phyloP scores from a whole-genome alignment of 371 early-diverging fungal species.

The Neoconidiobolus thromboides region DNA sequence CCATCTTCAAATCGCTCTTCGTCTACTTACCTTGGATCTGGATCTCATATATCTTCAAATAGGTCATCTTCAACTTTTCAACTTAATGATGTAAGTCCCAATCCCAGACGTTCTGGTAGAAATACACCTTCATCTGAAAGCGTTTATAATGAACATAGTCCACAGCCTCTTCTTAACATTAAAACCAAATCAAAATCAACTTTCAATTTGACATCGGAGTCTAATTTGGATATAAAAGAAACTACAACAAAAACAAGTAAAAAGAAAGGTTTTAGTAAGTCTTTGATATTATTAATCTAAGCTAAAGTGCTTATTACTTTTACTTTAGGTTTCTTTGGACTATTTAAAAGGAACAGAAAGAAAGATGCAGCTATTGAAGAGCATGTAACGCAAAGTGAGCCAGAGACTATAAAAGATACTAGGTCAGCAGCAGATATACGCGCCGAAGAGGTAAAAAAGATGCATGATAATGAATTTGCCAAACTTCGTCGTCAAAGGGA shows the following conservation, averaged over 20 bases:
- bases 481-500: constrained; percentile 3
- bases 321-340: not conserved
- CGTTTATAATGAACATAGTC: not conserved
- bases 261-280: constrained; percentile 6
- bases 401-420: not conserved
- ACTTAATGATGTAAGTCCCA: not conserved
- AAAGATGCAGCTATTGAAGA: not conserved
- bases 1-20: not conserved
- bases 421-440: not conserved
- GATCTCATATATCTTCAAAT: not conserved
- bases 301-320: not conserved
- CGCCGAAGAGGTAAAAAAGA: constrained; percentile 1
- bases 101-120: not conserved
- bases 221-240: not conserved
- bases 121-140: constrained; percentile 2
- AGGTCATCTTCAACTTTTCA: not conserved
- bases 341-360: constrained; percentile 5
- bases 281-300: not conserved
- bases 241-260: not conserved
- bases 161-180: not conserved
- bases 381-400: not conserved
- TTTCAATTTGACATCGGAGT: not conserved
- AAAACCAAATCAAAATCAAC: not conserved
- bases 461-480: constrained; percentile 2
- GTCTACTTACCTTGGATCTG: not conserved